Conservation (phyloP, 805 yeast genomes). For the Saturnispora mendoncae region DNA sequence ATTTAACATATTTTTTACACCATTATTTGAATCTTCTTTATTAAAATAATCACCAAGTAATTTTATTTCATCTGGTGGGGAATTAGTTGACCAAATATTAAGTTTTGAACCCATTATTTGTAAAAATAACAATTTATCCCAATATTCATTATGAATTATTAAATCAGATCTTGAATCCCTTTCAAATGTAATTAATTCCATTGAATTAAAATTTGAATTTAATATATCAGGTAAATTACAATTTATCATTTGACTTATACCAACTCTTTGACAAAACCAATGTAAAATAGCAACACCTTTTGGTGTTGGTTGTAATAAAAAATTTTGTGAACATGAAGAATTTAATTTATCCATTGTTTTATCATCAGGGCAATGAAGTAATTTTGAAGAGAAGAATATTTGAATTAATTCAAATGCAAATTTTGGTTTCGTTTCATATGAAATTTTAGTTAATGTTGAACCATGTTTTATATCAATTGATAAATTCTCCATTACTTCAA, state of each 20-base stretch:
- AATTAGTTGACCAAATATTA: conserved; percentile 58
- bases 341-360: conserved; percentile 49
- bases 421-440: conserved; percentile 42
- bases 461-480: conserved; percentile 38
- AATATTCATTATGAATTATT: conserved; percentile 51
- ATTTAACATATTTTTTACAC: conserved; percentile 1
- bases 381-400: conserved; percentile 49
- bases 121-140: conserved; percentile 56
- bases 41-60: conserved; percentile 16
- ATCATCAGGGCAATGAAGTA: conserved; percentile 69
- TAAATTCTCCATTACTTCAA: conserved; percentile 42
- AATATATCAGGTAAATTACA: conserved; percentile 31
- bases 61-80: conserved; percentile 41
- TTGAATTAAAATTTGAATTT: conserved; percentile 53
- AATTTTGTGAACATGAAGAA: conserved; percentile 22
- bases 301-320: conserved; percentile 72
- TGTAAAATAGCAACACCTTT: conserved; percentile 74
- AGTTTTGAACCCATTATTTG: conserved; percentile 55
- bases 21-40: background rate
- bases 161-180: conserved; percentile 50
- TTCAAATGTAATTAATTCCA: conserved; percentile 62
- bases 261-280: conserved; percentile 48
- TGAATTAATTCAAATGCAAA: conserved; percentile 40
- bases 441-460: conserved; percentile 43
- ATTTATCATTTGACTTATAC: conserved; percentile 21